These are phyloP conservation scores for Perkinsus marinus DNA, from an alignment of 169 alveolate genomes.

Conservation along the genomic window DNA sequence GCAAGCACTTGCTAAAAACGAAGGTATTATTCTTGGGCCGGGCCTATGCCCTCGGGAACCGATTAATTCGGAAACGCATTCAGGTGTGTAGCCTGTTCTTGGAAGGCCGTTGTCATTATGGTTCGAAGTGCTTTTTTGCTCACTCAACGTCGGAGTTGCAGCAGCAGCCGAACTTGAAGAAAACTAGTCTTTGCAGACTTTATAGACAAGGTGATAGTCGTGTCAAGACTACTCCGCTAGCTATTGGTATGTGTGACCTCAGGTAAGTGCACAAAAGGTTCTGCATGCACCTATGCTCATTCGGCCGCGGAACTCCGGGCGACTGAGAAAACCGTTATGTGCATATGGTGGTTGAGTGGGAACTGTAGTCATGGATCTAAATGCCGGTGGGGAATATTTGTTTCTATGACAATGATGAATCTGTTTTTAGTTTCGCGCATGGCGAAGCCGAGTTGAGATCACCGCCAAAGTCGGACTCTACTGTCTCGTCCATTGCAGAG, in stretches of 20 bases:
- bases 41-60: background rate
- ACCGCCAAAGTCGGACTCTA: background rate
- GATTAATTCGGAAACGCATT: background rate
- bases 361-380: background rate
- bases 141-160: background rate
- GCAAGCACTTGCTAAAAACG: background rate
- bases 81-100: background rate
- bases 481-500: background rate
- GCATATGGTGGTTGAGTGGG: background rate
- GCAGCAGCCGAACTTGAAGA: background rate
- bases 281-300: background rate
- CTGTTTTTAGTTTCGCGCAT: background rate
- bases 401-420: background rate
- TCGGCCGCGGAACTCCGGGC: background rate
- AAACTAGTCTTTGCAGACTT: background rate
- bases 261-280: background rate
- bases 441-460: background rate
- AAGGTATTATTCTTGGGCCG: background rate
- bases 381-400: background rate
- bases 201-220: background rate
- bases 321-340: background rate
- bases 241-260: background rate
- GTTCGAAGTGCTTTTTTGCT: background rate
- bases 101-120: background rate
- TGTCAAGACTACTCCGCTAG: background rate